Base-by-base conservation (phyloP, 2,329 filamentous ascomycete genomes). In the Chaetothyriales sp. region DNA sequence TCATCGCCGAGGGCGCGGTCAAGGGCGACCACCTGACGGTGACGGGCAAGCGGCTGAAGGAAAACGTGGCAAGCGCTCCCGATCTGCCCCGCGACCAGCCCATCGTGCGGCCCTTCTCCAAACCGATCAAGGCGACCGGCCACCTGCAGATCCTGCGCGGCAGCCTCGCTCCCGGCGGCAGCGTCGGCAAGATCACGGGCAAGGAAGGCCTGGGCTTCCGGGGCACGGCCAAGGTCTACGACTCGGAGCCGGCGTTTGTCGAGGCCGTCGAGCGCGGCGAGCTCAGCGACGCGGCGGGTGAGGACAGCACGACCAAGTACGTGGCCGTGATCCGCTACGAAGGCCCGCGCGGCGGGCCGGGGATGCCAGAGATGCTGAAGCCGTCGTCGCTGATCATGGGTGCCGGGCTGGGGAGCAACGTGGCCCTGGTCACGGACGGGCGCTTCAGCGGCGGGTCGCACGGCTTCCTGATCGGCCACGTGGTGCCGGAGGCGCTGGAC, bases 401-500 rank as follows among this genome's bases (percentile, higher is more conserved):
- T 18, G 81, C 81, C 18, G 82, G 82, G 15, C 75, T 86, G 9
- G 82, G 82, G 46, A 71, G 82, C 53, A 82, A 85, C 56, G 78
- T 83, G 19, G 83, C 83, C 2, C 71, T 87, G 40, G 82, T 87
- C 66, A 87, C 83, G 1, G 83, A 87, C 61, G 83, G 83, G 0
- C 80, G 85, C 43, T 89, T 88, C 74, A 85, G 80, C 7, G 88
- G 88, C 53, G 88, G 86, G 49, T 85, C 80, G 56, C 86, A 92
- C 76, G 86, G 86, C 43, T 92, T 92, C 77, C 73, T 92, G 60
- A 90, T 92, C 62, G 86, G 86, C 1, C 86, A 92, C 69, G 85
- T 94, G 56, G 86, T 89, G 43, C 88, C 88, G 22, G 88, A 94
- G 70, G 88, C 88, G 7, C 83, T 86, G 64, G 85, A 86, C 58